Conservation (phyloP, 2,329 filamentous ascomycete species). For the Aspergillus sp. region DNA sequence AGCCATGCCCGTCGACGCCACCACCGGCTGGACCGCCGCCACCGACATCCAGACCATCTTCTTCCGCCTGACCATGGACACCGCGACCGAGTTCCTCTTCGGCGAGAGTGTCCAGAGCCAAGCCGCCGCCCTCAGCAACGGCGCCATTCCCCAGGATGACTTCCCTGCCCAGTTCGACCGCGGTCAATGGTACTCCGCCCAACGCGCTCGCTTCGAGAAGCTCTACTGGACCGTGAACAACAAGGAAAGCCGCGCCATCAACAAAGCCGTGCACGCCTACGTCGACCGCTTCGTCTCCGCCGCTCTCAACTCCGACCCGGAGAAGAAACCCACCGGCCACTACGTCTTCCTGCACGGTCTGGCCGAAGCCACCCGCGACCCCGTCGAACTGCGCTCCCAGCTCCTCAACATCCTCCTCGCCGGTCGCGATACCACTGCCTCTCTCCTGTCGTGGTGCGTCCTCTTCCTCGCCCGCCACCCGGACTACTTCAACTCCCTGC, state of each 20-base stretch:
- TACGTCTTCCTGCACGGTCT: conserved; percentile 56
- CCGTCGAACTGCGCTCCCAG: conserved; percentile 51
- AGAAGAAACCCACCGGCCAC: conserved; percentile 32
- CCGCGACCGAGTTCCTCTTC: conserved; percentile 82
- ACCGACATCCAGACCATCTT: conserved; percentile 76
- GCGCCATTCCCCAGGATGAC: conserved; percentile 43
- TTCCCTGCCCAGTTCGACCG: conserved; percentile 41
- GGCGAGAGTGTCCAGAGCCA: conserved; percentile 70
- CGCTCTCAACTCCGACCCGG: conserved; percentile 26
- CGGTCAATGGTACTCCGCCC: conserved; percentile 33
- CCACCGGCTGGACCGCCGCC: conserved; percentile 49
- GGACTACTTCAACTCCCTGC: conserved; percentile 19
- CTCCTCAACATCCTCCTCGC: conserved; percentile 56
- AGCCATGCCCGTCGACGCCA: conserved; percentile 61
- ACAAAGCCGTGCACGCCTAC: conserved; percentile 21
- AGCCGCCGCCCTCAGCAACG: conserved; percentile 33
- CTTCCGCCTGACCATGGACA: conserved; percentile 82
- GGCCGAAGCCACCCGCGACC: conserved; percentile 49
- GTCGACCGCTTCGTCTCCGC: conserved; percentile 27
- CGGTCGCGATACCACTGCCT: conserved; percentile 57
- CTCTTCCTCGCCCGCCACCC: conserved; percentile 27
- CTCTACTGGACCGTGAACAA: conserved; percentile 26
- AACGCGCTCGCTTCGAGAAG: conserved; percentile 25
- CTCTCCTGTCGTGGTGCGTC: conserved; percentile 44
- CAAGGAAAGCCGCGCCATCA: conserved; percentile 19